Evolutionary conservation across 129 eudicot genomes (phyloP).

Genomic region (Heracleum sosnowskyi): DNA sequence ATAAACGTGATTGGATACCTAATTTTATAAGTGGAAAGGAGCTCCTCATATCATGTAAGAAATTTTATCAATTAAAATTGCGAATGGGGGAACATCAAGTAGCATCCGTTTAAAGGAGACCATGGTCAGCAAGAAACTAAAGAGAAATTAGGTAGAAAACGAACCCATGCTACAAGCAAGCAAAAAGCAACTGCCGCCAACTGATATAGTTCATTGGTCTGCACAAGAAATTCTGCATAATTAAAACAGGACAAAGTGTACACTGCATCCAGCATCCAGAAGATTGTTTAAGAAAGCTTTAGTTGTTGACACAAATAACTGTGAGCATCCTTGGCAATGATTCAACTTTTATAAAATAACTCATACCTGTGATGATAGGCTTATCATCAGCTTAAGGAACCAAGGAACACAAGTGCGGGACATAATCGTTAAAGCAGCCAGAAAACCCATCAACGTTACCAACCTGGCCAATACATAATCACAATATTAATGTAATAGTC

Average conservation of each 20-base stretch:
- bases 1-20: neutral
- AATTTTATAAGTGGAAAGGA: neutral
- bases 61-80: neutral
- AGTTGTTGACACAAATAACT: neutral
- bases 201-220: slow-evolving; percentile 98
- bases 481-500: slow-evolving; percentile 20
- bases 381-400: slow-evolving; percentile 96
- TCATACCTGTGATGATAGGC: slow-evolving; percentile 92
- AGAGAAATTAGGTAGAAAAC: slow-evolving; percentile 19
- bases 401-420: slow-evolving; percentile 88
- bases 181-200: slow-evolving; percentile 96
- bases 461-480: slow-evolving; percentile 61
- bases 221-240: slow-evolving; percentile 22
- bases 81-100: neutral
- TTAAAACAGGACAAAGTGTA: slow-evolving; percentile 8
- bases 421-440: slow-evolving; percentile 65
- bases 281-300: neutral
- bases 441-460: slow-evolving; percentile 81
- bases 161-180: slow-evolving; percentile 96
- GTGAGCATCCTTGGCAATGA: neutral
- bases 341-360: neutral
- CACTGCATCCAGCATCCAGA: neutral
- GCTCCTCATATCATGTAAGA: neutral
- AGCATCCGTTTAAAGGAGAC: neutral
- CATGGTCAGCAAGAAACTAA: neutral